Conservation (phyloP, 2,329 filamentous ascomycete species). For the Arthroderma uncinatum region DNA sequence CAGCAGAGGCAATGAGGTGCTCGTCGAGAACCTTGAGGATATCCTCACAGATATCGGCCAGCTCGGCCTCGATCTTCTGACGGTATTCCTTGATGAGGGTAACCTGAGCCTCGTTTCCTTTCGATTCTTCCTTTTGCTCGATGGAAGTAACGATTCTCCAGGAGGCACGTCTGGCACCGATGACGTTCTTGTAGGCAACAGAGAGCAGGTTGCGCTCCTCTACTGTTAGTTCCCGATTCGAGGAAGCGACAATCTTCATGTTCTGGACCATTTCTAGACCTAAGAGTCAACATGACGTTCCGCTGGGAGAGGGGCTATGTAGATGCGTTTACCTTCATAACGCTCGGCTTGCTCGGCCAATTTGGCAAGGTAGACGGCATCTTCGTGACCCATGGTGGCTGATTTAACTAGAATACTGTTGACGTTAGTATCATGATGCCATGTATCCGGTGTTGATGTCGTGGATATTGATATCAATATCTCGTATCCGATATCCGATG, state of each 20-base stretch:
- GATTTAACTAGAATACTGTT: constrained; percentile 8
- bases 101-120: constrained; percentile 90
- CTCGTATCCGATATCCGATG: not conserved
- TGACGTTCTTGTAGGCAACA: constrained; percentile 98
- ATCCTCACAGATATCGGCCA: constrained; percentile 95
- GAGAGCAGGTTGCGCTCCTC: constrained; percentile 97
- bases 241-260: constrained; percentile 96
- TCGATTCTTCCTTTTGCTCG: constrained; percentile 99
- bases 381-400: constrained; percentile 93
- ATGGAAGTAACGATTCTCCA: constrained; percentile 98
- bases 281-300: constrained; percentile 16
- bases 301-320: not conserved
- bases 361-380: constrained; percentile 99
- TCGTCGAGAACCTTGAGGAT: constrained; percentile 90
- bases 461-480: not conserved
- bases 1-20: constrained; percentile 85
- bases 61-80: constrained; percentile 93
- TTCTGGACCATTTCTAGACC: constrained; percentile 93
- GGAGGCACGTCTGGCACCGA: constrained; percentile 88
- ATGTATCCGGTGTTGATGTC: not conserved
- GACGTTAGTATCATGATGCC: not conserved
- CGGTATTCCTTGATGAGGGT: constrained; percentile 94
- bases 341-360: constrained; percentile 99
- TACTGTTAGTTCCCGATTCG: constrained; percentile 70
- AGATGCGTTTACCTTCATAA: constrained; percentile 71